Percentiles rank a stretch among this genome's conserved stretches.
Evolutionary conservation across 306 rosid genomes (phyloP).

Genomic region (Medicago truncatula): DNA sequence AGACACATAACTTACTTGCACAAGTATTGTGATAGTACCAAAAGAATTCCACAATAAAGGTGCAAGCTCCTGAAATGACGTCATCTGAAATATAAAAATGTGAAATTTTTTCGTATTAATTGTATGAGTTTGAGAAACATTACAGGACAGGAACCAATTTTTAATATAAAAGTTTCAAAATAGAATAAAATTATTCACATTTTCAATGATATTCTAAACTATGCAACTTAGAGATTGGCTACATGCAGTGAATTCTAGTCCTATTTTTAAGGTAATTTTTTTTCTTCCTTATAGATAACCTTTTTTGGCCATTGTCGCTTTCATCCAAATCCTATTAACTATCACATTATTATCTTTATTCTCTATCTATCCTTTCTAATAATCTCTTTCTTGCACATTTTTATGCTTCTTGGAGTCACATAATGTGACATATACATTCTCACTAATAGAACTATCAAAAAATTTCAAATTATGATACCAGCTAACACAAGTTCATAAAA

Average conservation of each 20-base stretch:
- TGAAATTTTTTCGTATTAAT: conserved; percentile 30
- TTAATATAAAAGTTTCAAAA: neutral
- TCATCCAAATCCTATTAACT: too few species aligned
- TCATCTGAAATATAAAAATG: conserved; percentile 55
- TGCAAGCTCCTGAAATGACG: conserved; percentile 72
- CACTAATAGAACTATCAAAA: too few species aligned
- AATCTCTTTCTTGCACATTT: neutral
- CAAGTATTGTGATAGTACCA: conserved; percentile 73
- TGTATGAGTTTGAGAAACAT: conserved; percentile 41
- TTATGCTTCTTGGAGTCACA: neutral
- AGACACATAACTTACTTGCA: conserved; percentile 48
- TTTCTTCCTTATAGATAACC: too few species aligned
- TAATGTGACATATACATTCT: neutral
- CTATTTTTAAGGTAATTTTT: too few species aligned
- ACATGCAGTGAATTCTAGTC: too few species aligned
- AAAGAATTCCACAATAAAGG: conserved; percentile 85
- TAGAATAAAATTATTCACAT: neutral
- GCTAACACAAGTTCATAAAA: too few species aligned
- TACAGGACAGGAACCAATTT: conserved; percentile 37
- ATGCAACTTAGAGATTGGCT: neutral
- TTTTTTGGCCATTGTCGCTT: too few species aligned
- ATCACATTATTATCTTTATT: too few species aligned
- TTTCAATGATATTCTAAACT: neutral
- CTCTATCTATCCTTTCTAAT: too few species aligned
- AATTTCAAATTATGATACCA: too few species aligned